Percentiles rank a stretch among this genome's conserved stretches.
Evolutionary conservation across 805 yeast genomes (phyloP).

Genomic region (Kodamaea fukazawae): DNA sequence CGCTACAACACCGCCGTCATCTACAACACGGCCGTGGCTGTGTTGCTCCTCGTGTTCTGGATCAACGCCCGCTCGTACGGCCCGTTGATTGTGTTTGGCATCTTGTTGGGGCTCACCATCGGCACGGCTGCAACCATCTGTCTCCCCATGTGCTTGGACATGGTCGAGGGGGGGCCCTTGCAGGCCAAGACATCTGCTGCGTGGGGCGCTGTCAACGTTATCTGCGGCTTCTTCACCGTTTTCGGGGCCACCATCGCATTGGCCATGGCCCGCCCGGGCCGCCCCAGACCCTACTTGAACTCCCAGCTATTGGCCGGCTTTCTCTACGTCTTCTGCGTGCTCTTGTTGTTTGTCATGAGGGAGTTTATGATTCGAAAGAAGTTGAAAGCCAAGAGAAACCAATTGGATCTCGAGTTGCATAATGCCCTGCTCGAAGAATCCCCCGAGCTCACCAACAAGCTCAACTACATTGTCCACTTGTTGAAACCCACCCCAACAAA

Average conservation of each 20-base stretch:
- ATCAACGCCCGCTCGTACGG: slow-evolving; percentile 34
- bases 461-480: too few relatives aligned
- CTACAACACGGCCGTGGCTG: slow-evolving; percentile 21
- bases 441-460: too few relatives aligned
- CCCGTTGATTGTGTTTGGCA: slow-evolving; percentile 27
- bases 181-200: slow-evolving; percentile 32
- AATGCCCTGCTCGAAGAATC: too few relatives aligned
- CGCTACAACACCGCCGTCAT: slow-evolving; percentile 35
- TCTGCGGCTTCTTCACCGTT: slow-evolving; percentile 32
- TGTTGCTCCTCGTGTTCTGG: slow-evolving; percentile 38
- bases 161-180: slow-evolving; percentile 12
- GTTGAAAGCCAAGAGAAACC: slow-evolving; percentile 17
- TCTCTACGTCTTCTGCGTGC: slow-evolving; percentile 41
- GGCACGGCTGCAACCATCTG: slow-evolving; percentile 29
- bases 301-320: slow-evolving; percentile 61
- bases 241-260: slow-evolving; percentile 57
- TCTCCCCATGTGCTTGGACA: slow-evolving; percentile 13
- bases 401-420: not conserved
- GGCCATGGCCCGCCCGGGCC: slow-evolving; percentile 25
- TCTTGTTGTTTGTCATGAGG: slow-evolving; percentile 47
- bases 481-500: too few relatives aligned
- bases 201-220: slow-evolving; percentile 40
- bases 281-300: slow-evolving; percentile 48
- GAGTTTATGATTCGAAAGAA: slow-evolving; percentile 49
- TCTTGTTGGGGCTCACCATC: slow-evolving; percentile 28